Percentiles rank a stretch among this genome's conserved stretches.
These are phyloP conservation scores for Rutidosis leptorrhynchoides DNA, from an alignment of 129 eudicot species.

Conservation along the genomic window DNA sequence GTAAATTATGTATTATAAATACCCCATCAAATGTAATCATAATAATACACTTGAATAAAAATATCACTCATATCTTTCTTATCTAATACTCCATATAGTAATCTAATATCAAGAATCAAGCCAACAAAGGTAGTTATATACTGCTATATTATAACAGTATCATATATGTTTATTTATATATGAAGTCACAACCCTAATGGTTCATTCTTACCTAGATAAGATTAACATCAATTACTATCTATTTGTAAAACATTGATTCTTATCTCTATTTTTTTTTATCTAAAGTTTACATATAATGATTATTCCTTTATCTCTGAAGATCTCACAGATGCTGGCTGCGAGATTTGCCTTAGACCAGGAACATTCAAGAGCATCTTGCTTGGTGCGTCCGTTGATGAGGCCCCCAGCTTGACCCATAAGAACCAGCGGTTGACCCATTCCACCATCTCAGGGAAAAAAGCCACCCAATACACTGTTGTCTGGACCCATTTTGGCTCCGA, in stretches of 20 bases:
- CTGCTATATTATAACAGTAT: not conserved
- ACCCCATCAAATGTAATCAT: too few species aligned
- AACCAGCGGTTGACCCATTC: conserved; percentile 29
- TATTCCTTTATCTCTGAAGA: conserved; percentile 28
- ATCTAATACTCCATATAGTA: too few species aligned
- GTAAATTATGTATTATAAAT: too few species aligned
- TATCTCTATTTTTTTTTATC: not conserved
- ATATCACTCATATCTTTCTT: too few species aligned
- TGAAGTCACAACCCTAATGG: not conserved
- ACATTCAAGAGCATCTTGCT: conserved; percentile 26
- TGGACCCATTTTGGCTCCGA: conserved; percentile 33
- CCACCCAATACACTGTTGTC: conserved; percentile 31
- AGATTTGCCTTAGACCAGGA: conserved; percentile 21
- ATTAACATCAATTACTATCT: not conserved
- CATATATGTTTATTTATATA: not conserved
- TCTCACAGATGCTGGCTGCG: conserved; percentile 26
- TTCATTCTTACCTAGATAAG: conserved; percentile 2
- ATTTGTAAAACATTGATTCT: not conserved
- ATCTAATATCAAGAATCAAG: too few species aligned
- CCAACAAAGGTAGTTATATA: too few species aligned
- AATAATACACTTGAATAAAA: too few species aligned
- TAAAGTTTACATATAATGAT: not conserved
- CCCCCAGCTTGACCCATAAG: conserved; percentile 21
- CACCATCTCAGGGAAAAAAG: conserved; percentile 31
- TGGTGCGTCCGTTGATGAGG: conserved; percentile 28